Conservation (phyloP, 2,329 filamentous ascomycete genomes). For the Epichloe hybrida region DNA sequence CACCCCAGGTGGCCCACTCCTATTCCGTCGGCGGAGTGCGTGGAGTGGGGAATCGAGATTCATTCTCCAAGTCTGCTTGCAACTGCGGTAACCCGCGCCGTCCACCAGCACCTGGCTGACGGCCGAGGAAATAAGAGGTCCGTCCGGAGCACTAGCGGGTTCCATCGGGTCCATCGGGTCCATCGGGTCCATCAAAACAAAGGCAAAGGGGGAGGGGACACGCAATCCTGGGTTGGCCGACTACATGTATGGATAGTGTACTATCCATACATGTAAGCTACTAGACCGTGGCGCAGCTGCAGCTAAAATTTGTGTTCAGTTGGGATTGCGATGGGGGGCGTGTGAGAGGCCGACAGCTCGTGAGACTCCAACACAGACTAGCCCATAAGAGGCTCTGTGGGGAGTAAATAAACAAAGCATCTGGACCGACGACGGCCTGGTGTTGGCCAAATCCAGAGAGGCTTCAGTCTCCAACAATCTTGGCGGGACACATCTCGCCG, state of each 20-base stretch:
- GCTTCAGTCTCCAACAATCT: neutral
- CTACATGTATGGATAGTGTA: too few relatives aligned
- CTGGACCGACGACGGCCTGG: neutral
- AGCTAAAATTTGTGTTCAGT: neutral
- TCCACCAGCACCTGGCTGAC: too few relatives aligned
- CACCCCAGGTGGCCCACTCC: neutral
- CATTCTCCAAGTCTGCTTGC: too few relatives aligned
- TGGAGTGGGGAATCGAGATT: neutral
- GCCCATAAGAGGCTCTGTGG: too few relatives aligned
- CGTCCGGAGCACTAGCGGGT: too few relatives aligned
- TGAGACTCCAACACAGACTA: neutral
- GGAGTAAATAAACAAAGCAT: neutral
- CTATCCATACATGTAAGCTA: neutral
- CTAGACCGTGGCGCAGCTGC: neutral
- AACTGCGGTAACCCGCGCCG: too few relatives aligned
- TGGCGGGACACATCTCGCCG: neutral
- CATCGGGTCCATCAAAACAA: neutral
- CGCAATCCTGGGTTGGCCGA: neutral
- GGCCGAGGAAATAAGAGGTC: too few relatives aligned
- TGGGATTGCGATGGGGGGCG: neutral
- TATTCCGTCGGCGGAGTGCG: slow-evolving; percentile 1
- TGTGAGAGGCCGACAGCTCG: neutral
- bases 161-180: too few relatives aligned
- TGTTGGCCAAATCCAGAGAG: neutral
- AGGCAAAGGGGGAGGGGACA: neutral